A percentile compares a stretch with the other conserved stretches of the same genome.
phyloP scores from a whole-genome alignment of 345 rosid species.

The Sisymbrium irio region DNA sequence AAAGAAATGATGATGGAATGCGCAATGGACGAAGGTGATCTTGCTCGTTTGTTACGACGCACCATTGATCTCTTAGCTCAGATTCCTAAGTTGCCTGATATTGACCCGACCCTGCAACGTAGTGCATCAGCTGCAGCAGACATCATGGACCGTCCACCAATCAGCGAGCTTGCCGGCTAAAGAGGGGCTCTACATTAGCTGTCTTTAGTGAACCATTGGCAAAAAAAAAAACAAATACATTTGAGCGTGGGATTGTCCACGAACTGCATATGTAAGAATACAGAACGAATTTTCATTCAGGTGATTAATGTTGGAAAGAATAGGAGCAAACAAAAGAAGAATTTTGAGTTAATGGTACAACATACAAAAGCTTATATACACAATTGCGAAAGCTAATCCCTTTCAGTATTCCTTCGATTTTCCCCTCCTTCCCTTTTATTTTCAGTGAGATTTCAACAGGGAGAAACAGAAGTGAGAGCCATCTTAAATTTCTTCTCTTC shows the following conservation, averaged over 20 bases:
- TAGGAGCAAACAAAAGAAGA: constrained; percentile 15
- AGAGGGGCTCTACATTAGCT: not conserved
- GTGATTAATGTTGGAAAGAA: constrained; percentile 34
- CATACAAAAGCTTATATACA: constrained; percentile 25
- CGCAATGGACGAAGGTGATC: constrained; percentile 96
- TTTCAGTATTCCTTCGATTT: not conserved
- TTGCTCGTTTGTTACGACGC: constrained; percentile 78
- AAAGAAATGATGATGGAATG: constrained; percentile 94
- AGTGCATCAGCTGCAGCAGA: constrained; percentile 62
- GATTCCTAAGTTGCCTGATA: constrained; percentile 88
- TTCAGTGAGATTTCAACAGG: constrained; percentile 11
- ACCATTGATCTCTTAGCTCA: constrained; percentile 84
- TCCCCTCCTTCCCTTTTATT: not conserved
- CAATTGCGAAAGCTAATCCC: constrained; percentile 14
- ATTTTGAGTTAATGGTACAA: constrained; percentile 30
- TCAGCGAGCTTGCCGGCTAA: constrained; percentile 86
- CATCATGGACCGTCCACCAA: constrained; percentile 92
- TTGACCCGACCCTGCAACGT: constrained; percentile 59
- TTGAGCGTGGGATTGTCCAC: constrained; percentile 7
- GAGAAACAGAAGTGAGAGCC: constrained; percentile 3
- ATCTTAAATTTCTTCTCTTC: constrained; percentile 15
- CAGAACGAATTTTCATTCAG: constrained; percentile 27
- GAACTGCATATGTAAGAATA: constrained; percentile 22
- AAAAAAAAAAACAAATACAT: not conserved
- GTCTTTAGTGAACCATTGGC: constrained; percentile 4